Evolutionary conservation across 495 filamentous ascomycete species (phyloP), one percentile per base, ranked within the genome.

Genomic region (Talaromyces liani): DNA sequence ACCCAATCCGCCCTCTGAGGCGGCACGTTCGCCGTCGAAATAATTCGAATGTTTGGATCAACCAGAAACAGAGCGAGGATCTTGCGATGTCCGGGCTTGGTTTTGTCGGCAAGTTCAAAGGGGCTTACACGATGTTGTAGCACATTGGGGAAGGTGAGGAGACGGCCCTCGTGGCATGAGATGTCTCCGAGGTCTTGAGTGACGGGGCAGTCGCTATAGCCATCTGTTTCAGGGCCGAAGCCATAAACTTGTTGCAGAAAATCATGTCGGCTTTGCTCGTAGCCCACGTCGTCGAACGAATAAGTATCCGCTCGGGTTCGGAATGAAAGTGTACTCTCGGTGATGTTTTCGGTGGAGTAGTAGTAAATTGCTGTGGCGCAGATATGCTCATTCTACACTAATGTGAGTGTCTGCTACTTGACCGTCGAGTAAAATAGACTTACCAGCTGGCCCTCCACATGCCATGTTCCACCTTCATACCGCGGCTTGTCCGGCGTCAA

Each of bases 291-390:
- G 0, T 45, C 0, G n/a, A 58, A 24, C 0, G 71, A 41, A 41
- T 41, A 41, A 16, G 16, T 5, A 41, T 54, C 6, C 66, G 62
- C 36, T 82, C 75, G 14, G 14, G 36, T 41, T 41, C 81, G 79
- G 67, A 89, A 87, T 0, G 75, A 66, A 0, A 90, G 76, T 27
- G 65, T 67, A 62, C 76, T 83, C 6, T 78, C 69, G 5, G 80
- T 85, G 60, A 89, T 82, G 69, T 91, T 90, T 4, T 84, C 73
- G 58, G 66, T 72, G 64, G 86, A 82, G 67, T 85, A 87, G 74
- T 86, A 87, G 71, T 85, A 87, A 6, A 88, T 66, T 2, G 84
- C 82, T 0, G 82, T 84, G 5, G 84, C 84, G 55, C 77, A 79
- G 47, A 87, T 87, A 22, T 70, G 72, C 57, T 87, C 85, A 63